Percentiles rank a stretch among this genome's conserved stretches.
Conservation (phyloP, 768 basidiomycete species). For the Suillus sp. region DNA sequence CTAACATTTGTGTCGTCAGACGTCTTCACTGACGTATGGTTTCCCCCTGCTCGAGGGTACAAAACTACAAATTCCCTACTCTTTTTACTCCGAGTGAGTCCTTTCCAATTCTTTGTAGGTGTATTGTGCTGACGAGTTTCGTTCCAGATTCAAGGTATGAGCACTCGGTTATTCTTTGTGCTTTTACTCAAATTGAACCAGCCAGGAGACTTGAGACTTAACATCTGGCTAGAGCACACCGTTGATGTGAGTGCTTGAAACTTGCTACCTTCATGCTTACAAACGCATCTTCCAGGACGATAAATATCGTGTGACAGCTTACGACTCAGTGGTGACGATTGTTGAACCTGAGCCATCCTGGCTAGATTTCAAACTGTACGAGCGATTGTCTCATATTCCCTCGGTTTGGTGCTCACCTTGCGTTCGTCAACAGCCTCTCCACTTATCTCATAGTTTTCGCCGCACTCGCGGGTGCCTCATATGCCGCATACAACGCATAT, state of each 20-base stretch:
- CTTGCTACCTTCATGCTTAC: neutral
- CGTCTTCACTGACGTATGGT: slow-evolving; percentile 55
- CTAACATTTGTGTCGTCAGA: slow-evolving; percentile 40
- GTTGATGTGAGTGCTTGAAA: slow-evolving; percentile 49
- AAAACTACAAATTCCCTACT: slow-evolving; percentile 67
- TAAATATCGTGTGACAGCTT: slow-evolving; percentile 65
- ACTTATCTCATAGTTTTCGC: slow-evolving; percentile 72
- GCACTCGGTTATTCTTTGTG: neutral
- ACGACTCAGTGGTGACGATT: slow-evolving; percentile 74
- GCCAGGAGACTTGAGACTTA: slow-evolving; percentile 77
- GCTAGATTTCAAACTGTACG: slow-evolving; percentile 82
- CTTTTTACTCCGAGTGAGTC: slow-evolving; percentile 82
- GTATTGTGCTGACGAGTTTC: slow-evolving; percentile 18
- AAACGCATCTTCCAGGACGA: slow-evolving; percentile 43
- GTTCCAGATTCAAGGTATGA: slow-evolving; percentile 60
- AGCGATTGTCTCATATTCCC: slow-evolving; percentile 12
- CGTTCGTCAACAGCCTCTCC: slow-evolving; percentile 43
- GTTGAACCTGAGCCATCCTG: slow-evolving; percentile 79
- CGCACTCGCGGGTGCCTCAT: slow-evolving; percentile 63
- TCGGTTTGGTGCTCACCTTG: slow-evolving; percentile 6
- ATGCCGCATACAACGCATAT: slow-evolving; percentile 67
- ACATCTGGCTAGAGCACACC: slow-evolving; percentile 74
- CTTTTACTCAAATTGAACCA: slow-evolving; percentile 30
- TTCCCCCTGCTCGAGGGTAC: slow-evolving; percentile 54
- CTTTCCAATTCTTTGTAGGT: slow-evolving; percentile 3